phyloP scores from a whole-genome alignment of 129 eudicot species.

The Logfia minima region DNA sequence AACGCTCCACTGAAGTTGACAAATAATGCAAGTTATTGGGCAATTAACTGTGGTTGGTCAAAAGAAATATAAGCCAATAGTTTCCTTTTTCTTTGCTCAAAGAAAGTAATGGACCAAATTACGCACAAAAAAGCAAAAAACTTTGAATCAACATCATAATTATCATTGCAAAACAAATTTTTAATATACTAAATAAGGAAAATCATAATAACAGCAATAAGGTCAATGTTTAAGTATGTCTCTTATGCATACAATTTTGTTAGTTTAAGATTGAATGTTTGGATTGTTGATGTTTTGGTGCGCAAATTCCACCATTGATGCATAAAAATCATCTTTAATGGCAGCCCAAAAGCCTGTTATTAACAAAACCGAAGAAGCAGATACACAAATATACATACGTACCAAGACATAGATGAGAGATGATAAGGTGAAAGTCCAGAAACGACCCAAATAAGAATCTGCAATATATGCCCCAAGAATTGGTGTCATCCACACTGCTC shows the following conservation, averaged over 20 bases:
- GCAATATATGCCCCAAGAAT: constrained; percentile 86
- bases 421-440: constrained; percentile 87
- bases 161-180: not conserved
- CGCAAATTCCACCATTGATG: not conserved
- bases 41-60: constrained; percentile 25
- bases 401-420: constrained; percentile 83
- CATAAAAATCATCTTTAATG: not conserved
- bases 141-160: constrained; percentile 11
- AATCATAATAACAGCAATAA: not conserved
- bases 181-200: not conserved
- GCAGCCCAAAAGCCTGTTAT: not conserved
- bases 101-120: constrained; percentile 31
- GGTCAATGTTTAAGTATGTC: not conserved
- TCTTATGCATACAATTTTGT: not conserved
- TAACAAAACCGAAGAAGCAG: not conserved
- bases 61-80: constrained; percentile 28
- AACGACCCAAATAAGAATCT: constrained; percentile 90
- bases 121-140: constrained; percentile 5
- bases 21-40: constrained; percentile 22
- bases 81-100: not conserved
- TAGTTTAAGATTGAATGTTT: not conserved
- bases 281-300: not conserved
- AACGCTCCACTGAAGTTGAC: constrained; percentile 28
- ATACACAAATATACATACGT: constrained; percentile 11
- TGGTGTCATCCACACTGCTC: constrained; percentile 92